A percentile compares a stretch with the other conserved stretches of the same genome.
Evolutionary conservation across 1,139 yeast genomes (phyloP).

Genomic region (Kluyveromyces sp.): DNA sequence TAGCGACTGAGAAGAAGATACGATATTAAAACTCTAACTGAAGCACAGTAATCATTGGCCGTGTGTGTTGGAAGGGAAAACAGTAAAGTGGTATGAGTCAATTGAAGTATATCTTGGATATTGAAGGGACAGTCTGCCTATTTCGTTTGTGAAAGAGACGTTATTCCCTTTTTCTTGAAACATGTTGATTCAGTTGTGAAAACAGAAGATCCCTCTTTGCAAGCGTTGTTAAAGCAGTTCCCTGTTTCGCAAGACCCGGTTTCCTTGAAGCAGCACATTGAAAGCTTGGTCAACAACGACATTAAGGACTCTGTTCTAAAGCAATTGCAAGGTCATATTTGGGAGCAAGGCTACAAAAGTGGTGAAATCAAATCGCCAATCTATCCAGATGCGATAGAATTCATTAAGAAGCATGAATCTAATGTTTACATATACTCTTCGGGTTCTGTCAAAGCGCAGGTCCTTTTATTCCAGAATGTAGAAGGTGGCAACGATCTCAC

Average conservation of each 20-base stretch:
- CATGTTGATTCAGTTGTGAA: constrained; percentile 20
- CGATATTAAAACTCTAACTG: too few species aligned
- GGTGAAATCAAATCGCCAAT: constrained; percentile 76
- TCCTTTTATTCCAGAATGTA: constrained; percentile 63
- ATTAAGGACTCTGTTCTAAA: constrained; percentile 74
- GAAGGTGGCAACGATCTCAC: constrained; percentile 43
- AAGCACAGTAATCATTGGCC: background rate
- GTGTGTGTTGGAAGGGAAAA: background rate
- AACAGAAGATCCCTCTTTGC: constrained; percentile 33
- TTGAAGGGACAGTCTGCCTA: constrained; percentile 90
- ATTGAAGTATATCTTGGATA: constrained; percentile 44
- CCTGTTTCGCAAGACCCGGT: constrained; percentile 11
- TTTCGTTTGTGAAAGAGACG: constrained; percentile 71
- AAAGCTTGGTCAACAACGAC: constrained; percentile 53
- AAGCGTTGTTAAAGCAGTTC: constrained; percentile 16
- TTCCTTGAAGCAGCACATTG: constrained; percentile 36
- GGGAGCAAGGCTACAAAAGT: constrained; percentile 70
- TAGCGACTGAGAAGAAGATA: too few species aligned
- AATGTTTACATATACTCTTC: constrained; percentile 74
- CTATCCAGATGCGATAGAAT: constrained; percentile 61
- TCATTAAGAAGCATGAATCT: constrained; percentile 34
- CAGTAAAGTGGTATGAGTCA: background rate
- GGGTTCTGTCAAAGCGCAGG: constrained; percentile 87
- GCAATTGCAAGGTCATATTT: constrained; percentile 71
- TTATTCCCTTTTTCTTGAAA: constrained; percentile 42